These are phyloP conservation scores for Aspergillus transmontanensis DNA, from an alignment of 2,329 filamentous ascomycete species.

Conservation along the genomic window DNA sequence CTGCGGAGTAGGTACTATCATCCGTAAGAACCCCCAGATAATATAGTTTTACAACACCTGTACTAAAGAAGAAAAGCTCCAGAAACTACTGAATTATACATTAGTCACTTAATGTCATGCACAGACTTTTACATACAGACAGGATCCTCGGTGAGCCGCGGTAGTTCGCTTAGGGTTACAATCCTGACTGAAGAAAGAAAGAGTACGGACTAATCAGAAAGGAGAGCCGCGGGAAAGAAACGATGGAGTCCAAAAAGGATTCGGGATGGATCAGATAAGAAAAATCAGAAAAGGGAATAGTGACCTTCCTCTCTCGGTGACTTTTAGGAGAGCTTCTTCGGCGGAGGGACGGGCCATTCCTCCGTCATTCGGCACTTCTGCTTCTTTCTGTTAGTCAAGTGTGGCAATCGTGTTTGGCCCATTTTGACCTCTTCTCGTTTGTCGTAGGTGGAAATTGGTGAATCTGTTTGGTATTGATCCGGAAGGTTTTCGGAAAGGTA, in stretches of 20 bases:
- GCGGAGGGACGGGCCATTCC: constrained; percentile 12
- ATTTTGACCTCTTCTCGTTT: background rate
- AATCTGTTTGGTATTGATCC: background rate
- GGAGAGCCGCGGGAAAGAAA: background rate
- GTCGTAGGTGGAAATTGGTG: background rate
- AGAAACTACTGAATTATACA: too few relatives aligned
- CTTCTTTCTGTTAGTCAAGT: background rate
- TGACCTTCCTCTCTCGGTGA: background rate
- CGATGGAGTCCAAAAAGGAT: too few relatives aligned
- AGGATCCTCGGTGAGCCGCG: background rate
- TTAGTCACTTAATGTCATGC: too few relatives aligned
- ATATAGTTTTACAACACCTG: too few relatives aligned
- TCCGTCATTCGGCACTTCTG: constrained; percentile 26
- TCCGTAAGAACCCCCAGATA: too few relatives aligned
- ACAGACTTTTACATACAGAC: too few relatives aligned
- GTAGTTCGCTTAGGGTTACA: background rate
- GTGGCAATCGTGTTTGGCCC: background rate
- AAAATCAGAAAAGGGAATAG: background rate
- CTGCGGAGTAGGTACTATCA: too few relatives aligned
- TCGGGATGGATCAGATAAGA: constrained; percentile 11
- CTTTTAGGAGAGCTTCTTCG: constrained; percentile 4
- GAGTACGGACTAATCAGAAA: background rate
- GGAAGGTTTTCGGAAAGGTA: background rate
- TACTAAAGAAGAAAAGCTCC: too few relatives aligned
- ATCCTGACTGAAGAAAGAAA: background rate